phyloP scores from a whole-genome alignment of 192 early-diverging fungal genomes.

The Backusella luteola region DNA sequence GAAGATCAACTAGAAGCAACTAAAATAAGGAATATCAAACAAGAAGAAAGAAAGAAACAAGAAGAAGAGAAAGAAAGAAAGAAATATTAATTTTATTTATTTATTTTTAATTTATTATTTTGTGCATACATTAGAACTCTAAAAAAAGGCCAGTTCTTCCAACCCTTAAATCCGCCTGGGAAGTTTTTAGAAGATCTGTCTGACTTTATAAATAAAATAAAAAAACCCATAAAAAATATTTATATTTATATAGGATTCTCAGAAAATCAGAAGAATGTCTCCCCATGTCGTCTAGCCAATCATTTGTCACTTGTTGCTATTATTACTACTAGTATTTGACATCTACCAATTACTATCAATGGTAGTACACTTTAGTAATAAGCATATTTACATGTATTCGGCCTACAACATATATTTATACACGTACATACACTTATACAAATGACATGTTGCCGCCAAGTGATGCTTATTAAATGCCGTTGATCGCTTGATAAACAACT shows the following conservation, averaged over 20 bases:
- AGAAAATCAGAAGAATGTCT: constrained; percentile 1
- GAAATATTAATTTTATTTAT: neutral
- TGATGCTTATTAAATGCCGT: too few relatives aligned
- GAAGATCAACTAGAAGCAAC: neutral
- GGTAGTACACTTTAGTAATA: too few relatives aligned
- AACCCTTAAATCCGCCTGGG: constrained; percentile 5
- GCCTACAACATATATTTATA: too few relatives aligned
- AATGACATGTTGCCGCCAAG: too few relatives aligned
- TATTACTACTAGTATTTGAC: neutral
- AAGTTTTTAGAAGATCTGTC: neutral
- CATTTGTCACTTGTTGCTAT: neutral
- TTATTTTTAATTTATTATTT: constrained; percentile 4
- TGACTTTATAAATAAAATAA: neutral
- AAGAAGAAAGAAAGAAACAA: neutral
- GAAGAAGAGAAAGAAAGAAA: neutral
- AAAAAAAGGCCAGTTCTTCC: neutral
- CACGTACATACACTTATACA: too few relatives aligned
- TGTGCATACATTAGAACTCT: neutral
- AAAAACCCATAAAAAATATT: neutral
- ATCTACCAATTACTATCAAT: neutral
- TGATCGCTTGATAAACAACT: too few relatives aligned
- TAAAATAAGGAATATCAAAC: neutral
- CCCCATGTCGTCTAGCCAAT: neutral
- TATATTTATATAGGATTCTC: neutral
- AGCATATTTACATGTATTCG: too few relatives aligned